Evolutionary conservation across 805 yeast species (phyloP), one percentile per base, ranked within the genome.

Genomic region (Saccharomycopsis fodiens): DNA sequence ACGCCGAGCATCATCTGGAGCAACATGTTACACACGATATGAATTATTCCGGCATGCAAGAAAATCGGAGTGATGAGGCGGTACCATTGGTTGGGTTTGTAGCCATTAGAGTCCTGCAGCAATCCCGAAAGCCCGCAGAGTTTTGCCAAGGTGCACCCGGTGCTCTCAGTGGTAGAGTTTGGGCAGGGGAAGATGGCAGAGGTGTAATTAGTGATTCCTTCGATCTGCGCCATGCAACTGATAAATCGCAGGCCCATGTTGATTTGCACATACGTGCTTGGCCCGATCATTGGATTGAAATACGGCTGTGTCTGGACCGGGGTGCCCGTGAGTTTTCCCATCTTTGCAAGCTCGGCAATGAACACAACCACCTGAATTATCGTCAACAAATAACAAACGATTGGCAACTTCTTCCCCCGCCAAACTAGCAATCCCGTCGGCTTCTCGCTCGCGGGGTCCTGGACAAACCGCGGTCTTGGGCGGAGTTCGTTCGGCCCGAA

Each of bases 201-300:
- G 2, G 69, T 51, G 48, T 67, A 69, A 52, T 74, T 66, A 5
- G 86, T 79, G 41, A 79, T 58, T 3, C 69, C 71, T 22, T 59
- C 55, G 21, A 80, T 66, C 34, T 59, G 55, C 38, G 73, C 74
- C 86, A 82, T 79, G 57, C 89, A 82, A 0, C 88, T 86, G 1
- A 74, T 69, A 58, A 79, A 82, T 25, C 88, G 59, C 2, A 86
- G 80, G 1, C 89, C 89, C 73, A 79, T 72, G 53, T 78, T 74
- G 46, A 82, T 79, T 56, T 77, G 69, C 1, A 81, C 65, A 54
- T 79, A 79, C 0, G 80, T 63, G 2, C 86, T 79, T 10, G 89
- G 89, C 1, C 89, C 89, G 22, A 82, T 58, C 88, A 82, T 82
- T 4, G 88, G 89, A 57, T 82, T 82, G 65, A 82, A 79, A 50